Conservation (phyloP, 2,329 filamentous ascomycete genomes). For the Fusarium staphyleae region DNA sequence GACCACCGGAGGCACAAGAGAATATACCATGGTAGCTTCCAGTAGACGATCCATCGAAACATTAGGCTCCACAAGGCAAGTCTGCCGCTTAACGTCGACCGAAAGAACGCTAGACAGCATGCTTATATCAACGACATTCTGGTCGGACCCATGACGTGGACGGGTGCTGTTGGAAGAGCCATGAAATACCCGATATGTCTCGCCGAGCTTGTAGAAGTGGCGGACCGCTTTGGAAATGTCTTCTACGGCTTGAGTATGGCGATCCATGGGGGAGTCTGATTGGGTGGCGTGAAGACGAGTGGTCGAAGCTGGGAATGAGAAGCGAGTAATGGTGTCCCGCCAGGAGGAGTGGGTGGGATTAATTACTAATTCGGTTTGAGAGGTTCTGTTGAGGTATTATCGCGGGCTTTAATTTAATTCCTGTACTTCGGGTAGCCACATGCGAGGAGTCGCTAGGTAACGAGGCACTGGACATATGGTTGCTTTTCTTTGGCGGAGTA, state of each 20-base stretch:
- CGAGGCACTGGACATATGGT: background rate
- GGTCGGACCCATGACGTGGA: conserved; percentile 47
- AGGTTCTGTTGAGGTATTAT: background rate
- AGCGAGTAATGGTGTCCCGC: too few species aligned
- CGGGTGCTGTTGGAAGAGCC: conserved; percentile 77
- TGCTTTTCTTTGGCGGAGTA: conserved; percentile 1
- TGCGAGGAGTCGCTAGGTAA: conserved; percentile 1
- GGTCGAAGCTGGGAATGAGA: background rate
- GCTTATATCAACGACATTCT: conserved; percentile 35
- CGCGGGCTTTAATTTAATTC: background rate
- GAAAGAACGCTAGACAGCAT: conserved; percentile 24
- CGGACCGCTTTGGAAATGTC: conserved; percentile 54
- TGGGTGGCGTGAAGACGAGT: background rate
- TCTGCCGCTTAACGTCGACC: conserved; percentile 5
- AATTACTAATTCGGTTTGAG: background rate
- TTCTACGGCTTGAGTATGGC: conserved; percentile 53
- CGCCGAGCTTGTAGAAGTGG: conserved; percentile 51
- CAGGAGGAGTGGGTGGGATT: background rate
- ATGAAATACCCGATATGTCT: conserved; percentile 74
- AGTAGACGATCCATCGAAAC: conserved; percentile 72
- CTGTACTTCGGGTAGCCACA: background rate
- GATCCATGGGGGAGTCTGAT: conserved; percentile 50
- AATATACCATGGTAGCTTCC: conserved; percentile 60
- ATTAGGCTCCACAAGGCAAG: conserved; percentile 67
- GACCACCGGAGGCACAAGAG: conserved; percentile 68